Evolutionary conservation across 768 basidiomycete genomes (phyloP), one percentile per base, ranked within the genome.

Genomic region (Psilocybe sp.): DNA sequence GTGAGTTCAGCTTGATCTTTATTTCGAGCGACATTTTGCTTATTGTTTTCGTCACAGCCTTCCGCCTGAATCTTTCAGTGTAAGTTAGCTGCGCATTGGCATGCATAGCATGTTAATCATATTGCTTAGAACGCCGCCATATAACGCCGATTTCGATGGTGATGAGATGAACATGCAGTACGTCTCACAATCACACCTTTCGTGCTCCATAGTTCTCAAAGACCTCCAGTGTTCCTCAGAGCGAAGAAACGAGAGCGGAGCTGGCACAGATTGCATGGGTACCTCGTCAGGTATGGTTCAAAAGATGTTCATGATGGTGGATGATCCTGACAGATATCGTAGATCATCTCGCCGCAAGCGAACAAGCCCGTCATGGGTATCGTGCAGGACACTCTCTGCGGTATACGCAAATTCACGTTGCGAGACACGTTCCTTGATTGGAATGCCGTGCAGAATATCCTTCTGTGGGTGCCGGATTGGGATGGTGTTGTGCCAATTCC

Each of bases 151-250:
- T 72, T 99, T 98, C 71, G 97, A 98, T 63, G 97, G 97, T 58
- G 97, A 98, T 63, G 97, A 99, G 68, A 99, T 98, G 97, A 98
- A 99, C 73, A 91, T 98, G 89, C 97, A 98, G 93, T 96, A 80
- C 43, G 91, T 85, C 31, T 1, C 20, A 44, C n/a, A 15, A 28
- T 31, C 15, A 37, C 31, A 11, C 11, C 44, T 19, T 20, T 39
- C 12, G n/a, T 20, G 15, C 23, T 31, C 11, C 37, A n/a, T 33
- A 15, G 13, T 16, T 57, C 40, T 51, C 40, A 41, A 57, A 47
- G 49, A 31, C 39, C 52, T 44, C 33, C 60, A 97, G 93, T 66
- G 86, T 99, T 35, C 97, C 97, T 19, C 97, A 99, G 65, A 94
- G 91, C 50, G 97, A 98, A 69, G 97, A 99, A 68, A 98, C 97